phyloP scores from a whole-genome alignment of 2,329 filamentous ascomycete species.

The Tothia fuscella region DNA sequence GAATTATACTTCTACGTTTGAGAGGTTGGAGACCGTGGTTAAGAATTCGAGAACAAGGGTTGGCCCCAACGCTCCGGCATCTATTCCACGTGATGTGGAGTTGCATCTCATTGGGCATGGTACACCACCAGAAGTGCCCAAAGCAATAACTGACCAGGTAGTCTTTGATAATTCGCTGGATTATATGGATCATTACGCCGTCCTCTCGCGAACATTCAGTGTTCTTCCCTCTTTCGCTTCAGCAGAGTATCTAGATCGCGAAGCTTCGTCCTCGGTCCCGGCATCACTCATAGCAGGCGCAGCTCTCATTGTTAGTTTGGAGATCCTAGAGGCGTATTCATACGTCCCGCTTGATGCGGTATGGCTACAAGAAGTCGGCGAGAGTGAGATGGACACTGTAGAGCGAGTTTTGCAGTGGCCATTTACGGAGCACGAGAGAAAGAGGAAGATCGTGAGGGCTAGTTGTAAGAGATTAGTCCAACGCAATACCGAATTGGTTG shows the following conservation, averaged over 20 bases:
- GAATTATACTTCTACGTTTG: slow-evolving; percentile 5
- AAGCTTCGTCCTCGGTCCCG: slow-evolving; percentile 17
- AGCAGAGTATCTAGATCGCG: slow-evolving; percentile 14
- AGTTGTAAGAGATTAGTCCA: background rate
- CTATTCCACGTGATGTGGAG: background rate
- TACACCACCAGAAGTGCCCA: slow-evolving; percentile 9
- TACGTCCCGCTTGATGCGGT: slow-evolving; percentile 19
- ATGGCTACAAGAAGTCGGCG: slow-evolving; percentile 16
- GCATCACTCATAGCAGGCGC: slow-evolving; percentile 19
- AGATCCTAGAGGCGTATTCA: slow-evolving; percentile 17
- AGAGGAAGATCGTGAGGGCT: slow-evolving; percentile 9
- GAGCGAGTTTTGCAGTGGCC: slow-evolving; percentile 16
- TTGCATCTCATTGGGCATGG: slow-evolving; percentile 9
- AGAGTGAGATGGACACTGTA: slow-evolving; percentile 20
- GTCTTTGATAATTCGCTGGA: slow-evolving; percentile 17
- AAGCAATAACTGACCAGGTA: slow-evolving; percentile 11
- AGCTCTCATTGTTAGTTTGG: slow-evolving; percentile 17
- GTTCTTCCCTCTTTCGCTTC: slow-evolving; percentile 19
- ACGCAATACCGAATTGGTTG: background rate
- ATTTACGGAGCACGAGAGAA: slow-evolving; percentile 36
- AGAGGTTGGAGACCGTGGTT: background rate
- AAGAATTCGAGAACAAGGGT: background rate
- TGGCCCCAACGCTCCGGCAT: background rate
- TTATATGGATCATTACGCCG: slow-evolving; percentile 20
- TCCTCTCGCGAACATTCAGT: slow-evolving; percentile 18